Conservation (phyloP, 495 filamentous ascomycete genomes). For the Hypoxylon crocopeplum region DNA sequence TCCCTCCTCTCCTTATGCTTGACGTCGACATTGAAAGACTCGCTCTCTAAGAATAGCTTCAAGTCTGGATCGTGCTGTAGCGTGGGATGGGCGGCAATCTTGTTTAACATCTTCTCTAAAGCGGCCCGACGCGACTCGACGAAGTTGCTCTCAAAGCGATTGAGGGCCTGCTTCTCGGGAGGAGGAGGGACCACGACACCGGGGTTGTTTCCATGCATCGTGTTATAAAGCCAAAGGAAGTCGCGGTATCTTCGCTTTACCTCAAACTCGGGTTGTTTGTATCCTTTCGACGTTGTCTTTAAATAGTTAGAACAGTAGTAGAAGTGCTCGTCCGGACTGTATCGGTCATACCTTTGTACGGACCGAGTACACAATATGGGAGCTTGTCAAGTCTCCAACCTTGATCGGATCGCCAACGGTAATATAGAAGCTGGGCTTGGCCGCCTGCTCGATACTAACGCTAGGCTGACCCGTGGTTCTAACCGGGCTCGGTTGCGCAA, state of each 20-base stretch:
- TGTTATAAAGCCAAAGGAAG: slow-evolving; percentile 96
- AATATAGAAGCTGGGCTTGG: slow-evolving; percentile 91
- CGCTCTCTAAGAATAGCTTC: slow-evolving; percentile 96
- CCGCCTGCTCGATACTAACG: slow-evolving; percentile 86
- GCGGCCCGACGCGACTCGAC: slow-evolving; percentile 90
- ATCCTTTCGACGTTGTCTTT: slow-evolving; percentile 94
- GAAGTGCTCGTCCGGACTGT: background rate
- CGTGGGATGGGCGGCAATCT: slow-evolving; percentile 86
- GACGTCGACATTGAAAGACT: slow-evolving; percentile 92
- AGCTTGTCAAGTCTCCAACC: slow-evolving; percentile 94
- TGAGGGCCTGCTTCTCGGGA: slow-evolving; percentile 97
- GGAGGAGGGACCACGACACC: slow-evolving; percentile 95
- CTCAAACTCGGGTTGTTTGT: slow-evolving; percentile 85
- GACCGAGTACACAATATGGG: slow-evolving; percentile 96
- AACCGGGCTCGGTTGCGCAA: slow-evolving; percentile 58
- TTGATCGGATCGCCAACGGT: slow-evolving; percentile 96
- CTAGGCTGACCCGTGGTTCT: slow-evolving; percentile 76
- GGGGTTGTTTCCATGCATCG: slow-evolving; percentile 90
- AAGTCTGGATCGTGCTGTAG: slow-evolving; percentile 92
- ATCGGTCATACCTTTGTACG: slow-evolving; percentile 75
- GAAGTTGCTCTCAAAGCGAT: slow-evolving; percentile 95
- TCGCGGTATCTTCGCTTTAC: slow-evolving; percentile 94
- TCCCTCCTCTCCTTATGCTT: slow-evolving; percentile 97
- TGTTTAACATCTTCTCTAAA: slow-evolving; percentile 96
- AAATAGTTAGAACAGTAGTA: slow-evolving; percentile 1